Base-by-base conservation (phyloP, 2,329 filamentous ascomycete genomes). In the Metarhizium guizhouense region DNA sequence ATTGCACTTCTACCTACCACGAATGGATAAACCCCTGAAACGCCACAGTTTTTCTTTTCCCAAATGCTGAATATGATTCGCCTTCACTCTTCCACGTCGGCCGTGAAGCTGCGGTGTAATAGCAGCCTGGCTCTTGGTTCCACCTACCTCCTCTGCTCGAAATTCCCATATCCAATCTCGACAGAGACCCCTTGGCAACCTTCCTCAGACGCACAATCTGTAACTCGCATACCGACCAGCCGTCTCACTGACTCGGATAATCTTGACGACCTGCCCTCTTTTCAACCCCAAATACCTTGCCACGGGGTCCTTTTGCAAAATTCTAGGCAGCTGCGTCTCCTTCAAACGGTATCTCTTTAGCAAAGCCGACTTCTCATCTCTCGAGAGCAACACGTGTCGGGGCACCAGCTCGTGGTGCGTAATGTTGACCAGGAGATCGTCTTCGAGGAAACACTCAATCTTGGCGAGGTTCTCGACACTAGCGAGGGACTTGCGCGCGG, bases 221-320 rank as follows among this genome's bases (percentile, higher is more conserved):
- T 99, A 99, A 82, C 90, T 96, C 51, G 94, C 94, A 74, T 99
- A 99, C 54, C 94, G 82, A 59, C 94, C 94, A 14, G 94, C 94
- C 55, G 94, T 99, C 79, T 97, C 94, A 68, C 87, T 92, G 71
- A 87, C 92, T 62, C 94, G 81, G 66, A 99, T 96, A 65, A 99
- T 99, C 83, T 99, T 99, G 66, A 99, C 94, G 3, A 99, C 92
- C 73, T 96, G 89, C 3, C 92, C 91, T 68, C 92, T 82, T 76
- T 88, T 87, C 69, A 99, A 76, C 13, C 94, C 94, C 55, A 96
- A 76, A 71, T 97, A 99, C 65, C 88, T 86, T 30, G 94, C 90
- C 53, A 99, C 91, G 3, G 94, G 94, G 70, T 99, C 94, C 63
- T 88, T 89, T 62, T 88, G 83, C 72, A 96, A 83, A 65, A 99